Evolutionary conservation across 352 stramenopile species (phyloP).

Genomic region (Paralagenidium karlingii): DNA sequence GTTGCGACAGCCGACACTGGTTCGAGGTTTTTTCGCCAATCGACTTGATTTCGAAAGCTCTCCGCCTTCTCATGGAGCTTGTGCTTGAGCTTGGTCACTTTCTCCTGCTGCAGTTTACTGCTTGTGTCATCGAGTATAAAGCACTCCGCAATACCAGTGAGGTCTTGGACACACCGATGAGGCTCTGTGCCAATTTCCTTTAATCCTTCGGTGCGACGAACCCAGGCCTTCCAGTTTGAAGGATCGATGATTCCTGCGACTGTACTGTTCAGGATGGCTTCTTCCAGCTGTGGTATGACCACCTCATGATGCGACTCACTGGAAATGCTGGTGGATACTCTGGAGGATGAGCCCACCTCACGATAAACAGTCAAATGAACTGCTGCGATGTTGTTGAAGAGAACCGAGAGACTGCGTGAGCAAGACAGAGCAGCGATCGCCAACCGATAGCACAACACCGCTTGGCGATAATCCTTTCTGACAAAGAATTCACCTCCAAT

Average conservation of each 20-base stretch:
- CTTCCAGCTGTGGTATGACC: constrained; percentile 1
- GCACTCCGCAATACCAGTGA: too few species aligned
- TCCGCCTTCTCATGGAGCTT: too few species aligned
- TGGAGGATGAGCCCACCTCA: background rate
- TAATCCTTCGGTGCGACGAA: constrained; percentile 10
- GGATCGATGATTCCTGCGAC: constrained; percentile 15
- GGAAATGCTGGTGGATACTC: background rate
- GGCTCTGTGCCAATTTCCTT: constrained; percentile 3
- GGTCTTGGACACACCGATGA: constrained; percentile 2
- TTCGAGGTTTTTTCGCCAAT: background rate
- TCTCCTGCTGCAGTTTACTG: too few species aligned
- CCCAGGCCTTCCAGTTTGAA: constrained; percentile 14
- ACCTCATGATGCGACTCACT: background rate
- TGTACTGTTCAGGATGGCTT: constrained; percentile 10
- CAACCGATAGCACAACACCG: constrained; percentile 8
- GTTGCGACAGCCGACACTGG: constrained; percentile 1
- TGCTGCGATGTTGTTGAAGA: constrained; percentile 16
- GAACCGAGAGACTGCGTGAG: constrained; percentile 3
- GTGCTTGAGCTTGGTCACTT: too few species aligned
- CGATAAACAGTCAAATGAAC: constrained; percentile 5
- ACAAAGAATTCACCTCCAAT: constrained; percentile 6
- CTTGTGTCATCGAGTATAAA: too few species aligned
- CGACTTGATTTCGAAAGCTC: too few species aligned
- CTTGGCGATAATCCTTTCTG: constrained; percentile 1
- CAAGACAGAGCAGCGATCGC: constrained; percentile 1